Evolutionary conservation across 441 rosid genomes (phyloP), one percentile per base, ranked within the genome.

Genomic region (Erodium trifolium): DNA sequence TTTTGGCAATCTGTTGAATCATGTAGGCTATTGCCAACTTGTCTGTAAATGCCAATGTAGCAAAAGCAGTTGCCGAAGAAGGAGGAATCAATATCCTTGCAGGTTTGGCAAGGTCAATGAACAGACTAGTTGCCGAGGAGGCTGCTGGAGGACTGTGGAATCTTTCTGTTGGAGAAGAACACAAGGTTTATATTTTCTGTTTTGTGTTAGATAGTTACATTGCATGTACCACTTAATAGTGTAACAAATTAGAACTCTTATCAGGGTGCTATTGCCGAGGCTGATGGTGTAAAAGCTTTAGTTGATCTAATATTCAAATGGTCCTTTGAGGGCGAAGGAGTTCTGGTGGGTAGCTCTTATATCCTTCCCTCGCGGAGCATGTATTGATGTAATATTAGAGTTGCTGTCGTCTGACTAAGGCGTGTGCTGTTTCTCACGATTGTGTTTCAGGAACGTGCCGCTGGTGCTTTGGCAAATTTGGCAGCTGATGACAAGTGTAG

Each of bases 131-230:
- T 65, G 98, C 97, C 16, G 99, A 95, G 78, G 99, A 92, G 83
- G 99, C 99, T 70, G 98, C 98, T 53, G 99, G 99, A 73, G 99
- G 99, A 68, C 81, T 92, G 18, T 95, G 99, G 99, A 95, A 95
- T 80, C 97, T 95, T 71, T 95, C 99, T 5, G 98, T 95, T 7
- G 99, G 99, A 79, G 99, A 95, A 84, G 99, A 92, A 75, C 99
- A 95, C 82, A 95, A 95, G 93, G 98, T 87, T 77, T 72, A 55
- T 14, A 55, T 18, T 14, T 55, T 14, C 18, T 55, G 16, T 18
- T 18, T 13, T n/a, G 27, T 55, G 2, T 45, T 11, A 45, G 9
- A 45, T 12, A 45, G 9, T 45, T 45, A 10, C 18, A 55, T 55
- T 18, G 19, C 27, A 18, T 16, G 10, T 55, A 14, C 13, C 13